These are phyloP conservation scores for Fistulinella prunicolor DNA, from an alignment of 768 basidiomycete genomes.

Conservation along the genomic window DNA sequence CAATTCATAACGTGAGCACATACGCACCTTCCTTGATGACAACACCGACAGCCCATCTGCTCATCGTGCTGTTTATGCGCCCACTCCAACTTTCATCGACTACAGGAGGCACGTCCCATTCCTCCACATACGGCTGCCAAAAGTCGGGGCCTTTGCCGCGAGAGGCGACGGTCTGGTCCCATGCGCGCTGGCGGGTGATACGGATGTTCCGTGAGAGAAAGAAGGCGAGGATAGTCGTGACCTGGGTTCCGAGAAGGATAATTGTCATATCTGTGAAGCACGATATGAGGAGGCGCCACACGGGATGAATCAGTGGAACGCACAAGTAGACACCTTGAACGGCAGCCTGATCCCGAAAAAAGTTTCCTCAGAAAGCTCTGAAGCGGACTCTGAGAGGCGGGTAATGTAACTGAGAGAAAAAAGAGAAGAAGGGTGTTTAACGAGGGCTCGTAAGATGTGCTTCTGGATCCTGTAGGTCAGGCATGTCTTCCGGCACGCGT, in stretches of 20 bases:
- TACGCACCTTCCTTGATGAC: conserved; percentile 24
- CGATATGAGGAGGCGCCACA: neutral
- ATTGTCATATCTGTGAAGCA: conserved; percentile 61
- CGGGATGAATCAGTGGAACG: conserved; percentile 7
- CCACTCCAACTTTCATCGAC: conserved; percentile 32
- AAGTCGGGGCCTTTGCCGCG: conserved; percentile 80
- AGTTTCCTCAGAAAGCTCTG: conserved; percentile 42
- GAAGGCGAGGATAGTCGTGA: conserved; percentile 73
- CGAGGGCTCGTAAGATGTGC: conserved; percentile 49
- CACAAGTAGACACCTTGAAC: conserved; percentile 70
- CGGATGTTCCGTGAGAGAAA: conserved; percentile 83
- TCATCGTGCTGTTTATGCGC: conserved; percentile 10
- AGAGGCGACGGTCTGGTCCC: conserved; percentile 79
- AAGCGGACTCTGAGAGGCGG: conserved; percentile 28
- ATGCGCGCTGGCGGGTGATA: conserved; percentile 73
- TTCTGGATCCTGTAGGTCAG: conserved; percentile 72
- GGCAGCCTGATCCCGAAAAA: conserved; percentile 66
- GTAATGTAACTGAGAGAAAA: conserved; percentile 25
- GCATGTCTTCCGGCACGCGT: conserved; percentile 43
- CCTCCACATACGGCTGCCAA: conserved; percentile 82
- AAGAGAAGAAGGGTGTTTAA: conserved; percentile 27
- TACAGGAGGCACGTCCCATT: conserved; percentile 64
- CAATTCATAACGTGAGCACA: neutral
- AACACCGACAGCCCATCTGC: conserved; percentile 13
- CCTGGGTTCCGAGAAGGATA: conserved; percentile 69